A percentile compares a stretch with the other conserved stretches of the same genome.
phyloP scores from a whole-genome alignment of 164 flowering plant genomes.

The Vitis rotundifolia region DNA sequence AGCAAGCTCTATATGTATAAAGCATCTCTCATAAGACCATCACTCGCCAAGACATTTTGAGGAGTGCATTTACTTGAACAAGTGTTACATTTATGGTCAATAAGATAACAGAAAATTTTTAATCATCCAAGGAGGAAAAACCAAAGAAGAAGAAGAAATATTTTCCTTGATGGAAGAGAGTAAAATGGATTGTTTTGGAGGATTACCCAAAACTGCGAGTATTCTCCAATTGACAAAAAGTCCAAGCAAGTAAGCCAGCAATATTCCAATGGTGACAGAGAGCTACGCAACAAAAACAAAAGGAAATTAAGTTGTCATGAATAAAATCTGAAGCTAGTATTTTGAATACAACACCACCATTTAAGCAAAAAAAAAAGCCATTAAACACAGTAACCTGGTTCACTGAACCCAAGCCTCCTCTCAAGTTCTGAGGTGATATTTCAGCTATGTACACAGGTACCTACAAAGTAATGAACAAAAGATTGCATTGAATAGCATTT shows the following conservation, averaged over 20 bases:
- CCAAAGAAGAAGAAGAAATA: neutral
- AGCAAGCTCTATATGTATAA: too few relatives aligned
- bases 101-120: too few relatives aligned
- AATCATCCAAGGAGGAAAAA: neutral
- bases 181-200: neutral
- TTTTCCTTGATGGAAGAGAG: neutral
- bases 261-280: slow-evolving; percentile 77
- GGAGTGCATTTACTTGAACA: too few relatives aligned
- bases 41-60: too few relatives aligned
- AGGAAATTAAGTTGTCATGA: neutral
- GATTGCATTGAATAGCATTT: neutral
- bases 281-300: slow-evolving; percentile 43
- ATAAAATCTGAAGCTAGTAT: neutral
- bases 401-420: slow-evolving; percentile 72
- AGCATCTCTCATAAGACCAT: too few relatives aligned
- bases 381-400: slow-evolving; percentile 49
- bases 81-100: too few relatives aligned
- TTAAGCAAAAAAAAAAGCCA: neutral
- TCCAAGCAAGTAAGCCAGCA: slow-evolving; percentile 84
- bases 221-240: slow-evolving; percentile 75
- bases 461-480: slow-evolving; percentile 29
- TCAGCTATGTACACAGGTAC: slow-evolving; percentile 94
- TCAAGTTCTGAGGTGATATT: slow-evolving; percentile 78
- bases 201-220: slow-evolving; percentile 81
- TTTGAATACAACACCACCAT: neutral